phyloP scores from a whole-genome alignment of 306 rosid genomes.

The Albizia julibrissin region DNA sequence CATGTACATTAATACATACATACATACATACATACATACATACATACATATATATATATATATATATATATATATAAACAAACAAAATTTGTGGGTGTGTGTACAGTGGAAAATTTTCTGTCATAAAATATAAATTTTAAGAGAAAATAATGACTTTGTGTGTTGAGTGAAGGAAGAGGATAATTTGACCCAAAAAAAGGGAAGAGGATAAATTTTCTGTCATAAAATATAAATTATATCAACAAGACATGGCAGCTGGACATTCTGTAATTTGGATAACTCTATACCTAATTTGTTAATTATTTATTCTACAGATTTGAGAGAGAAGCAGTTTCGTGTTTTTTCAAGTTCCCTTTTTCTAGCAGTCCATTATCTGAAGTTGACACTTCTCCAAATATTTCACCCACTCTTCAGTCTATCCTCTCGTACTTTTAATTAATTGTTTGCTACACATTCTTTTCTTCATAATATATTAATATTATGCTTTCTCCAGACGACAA shows the following conservation, averaged over 20 bases:
- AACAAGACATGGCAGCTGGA: background rate
- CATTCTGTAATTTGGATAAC: background rate
- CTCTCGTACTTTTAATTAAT: background rate
- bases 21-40: too few species aligned
- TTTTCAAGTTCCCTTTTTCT: background rate
- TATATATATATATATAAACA: too few species aligned
- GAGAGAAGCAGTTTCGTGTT: conserved; percentile 2
- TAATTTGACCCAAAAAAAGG: too few species aligned
- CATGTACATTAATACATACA: too few species aligned
- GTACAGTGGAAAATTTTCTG: background rate
- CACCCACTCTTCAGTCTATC: background rate
- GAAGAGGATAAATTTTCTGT: too few species aligned
- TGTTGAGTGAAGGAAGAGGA: background rate
- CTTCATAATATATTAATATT: too few species aligned
- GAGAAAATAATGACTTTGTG: background rate
- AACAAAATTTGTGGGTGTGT: background rate
- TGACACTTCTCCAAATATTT: background rate
- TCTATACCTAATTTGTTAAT: background rate
- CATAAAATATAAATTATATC: too few species aligned
- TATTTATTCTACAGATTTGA: background rate
- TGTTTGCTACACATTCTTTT: background rate
- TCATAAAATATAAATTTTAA: background rate
- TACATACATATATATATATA: too few species aligned
- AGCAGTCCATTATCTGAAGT: background rate
- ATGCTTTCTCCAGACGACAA: background rate